Evolutionary conservation across 768 basidiomycete species (phyloP), one percentile per base, ranked within the genome.

Genomic region (Boletus pseudopeckii): DNA sequence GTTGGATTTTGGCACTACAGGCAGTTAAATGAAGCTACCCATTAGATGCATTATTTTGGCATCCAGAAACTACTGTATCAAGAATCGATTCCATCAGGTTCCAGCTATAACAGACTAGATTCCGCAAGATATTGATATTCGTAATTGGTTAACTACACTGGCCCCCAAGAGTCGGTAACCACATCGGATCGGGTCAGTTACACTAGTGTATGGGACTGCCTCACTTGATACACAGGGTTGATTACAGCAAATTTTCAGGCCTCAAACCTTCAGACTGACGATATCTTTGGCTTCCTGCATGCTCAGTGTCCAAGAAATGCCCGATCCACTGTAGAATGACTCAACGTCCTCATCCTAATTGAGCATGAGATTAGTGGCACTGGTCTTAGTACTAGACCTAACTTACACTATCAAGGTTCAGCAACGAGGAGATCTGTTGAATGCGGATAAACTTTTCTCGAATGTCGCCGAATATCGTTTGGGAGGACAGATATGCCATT

Each of bases 251-350:
- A 26, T 41, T 22, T 24, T 40, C 59, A 70, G 50, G 18, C 40
- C n/a, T 65, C 47, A 69, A 28, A 69, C 60, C 61, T 83, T 84
- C 51, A 93, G 74, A 38, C 73, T 80, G 39, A 82, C 81, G 50
- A 92, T 80, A 36, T 80, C 74, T 52, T 83, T 82, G 45, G 90
- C 92, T 60, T 96, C 92, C 53, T 85, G 81, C 58, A 83, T 76
- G 57, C 79, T 86, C 50, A 95, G 66, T 63, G 86, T 88, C 92
- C 92, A 96, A 13, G 84, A 80, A 57, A 97, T 92, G 18, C 95
- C 95, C 4, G 92, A 95, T 48, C 89, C 84, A 59, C 88, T 91
- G 71, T 93, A 98, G 69, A 98, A 97, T 50, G 95, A 92, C 58
- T 95, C 90, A 5, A 94, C 85, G 61, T 94, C 92, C 70, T 97